Evolutionary conservation across 306 rosid species (phyloP).

Genomic region (Vicia faba): DNA sequence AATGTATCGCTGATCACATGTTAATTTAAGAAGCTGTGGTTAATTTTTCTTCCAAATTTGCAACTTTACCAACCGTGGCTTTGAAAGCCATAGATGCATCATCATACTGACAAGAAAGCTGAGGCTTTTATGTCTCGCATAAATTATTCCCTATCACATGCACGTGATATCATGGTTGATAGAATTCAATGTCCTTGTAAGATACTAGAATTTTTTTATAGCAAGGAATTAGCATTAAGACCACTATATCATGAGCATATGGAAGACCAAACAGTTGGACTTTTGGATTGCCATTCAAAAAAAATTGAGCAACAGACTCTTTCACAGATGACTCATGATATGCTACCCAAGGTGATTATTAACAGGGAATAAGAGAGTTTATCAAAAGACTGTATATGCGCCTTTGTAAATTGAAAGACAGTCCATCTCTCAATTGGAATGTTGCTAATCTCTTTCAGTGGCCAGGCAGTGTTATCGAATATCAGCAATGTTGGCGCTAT

Average conservation of each 20-base stretch:
- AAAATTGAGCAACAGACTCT: constrained; percentile 1
- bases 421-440: neutral
- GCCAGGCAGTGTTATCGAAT: neutral
- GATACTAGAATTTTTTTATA: neutral
- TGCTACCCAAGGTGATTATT: constrained; percentile 20
- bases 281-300: constrained; percentile 1
- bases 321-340: neutral
- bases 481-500: too few species aligned
- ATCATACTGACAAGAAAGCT: constrained; percentile 26
- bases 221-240: constrained; percentile 23
- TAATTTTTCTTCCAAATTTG: too few species aligned
- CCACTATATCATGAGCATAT: constrained; percentile 11
- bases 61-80: too few species aligned
- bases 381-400: constrained; percentile 12
- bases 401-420: constrained; percentile 15
- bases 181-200: constrained; percentile 10
- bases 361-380: constrained; percentile 18
- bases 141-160: constrained; percentile 18
- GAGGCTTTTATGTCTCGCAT: constrained; percentile 6
- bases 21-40: too few species aligned
- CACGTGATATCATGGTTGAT: constrained; percentile 16
- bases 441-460: constrained; percentile 10
- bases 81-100: constrained; percentile 1
- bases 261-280: constrained; percentile 17
- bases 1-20: constrained; percentile 15